phyloP scores from a whole-genome alignment of 495 filamentous ascomycete genomes.

The Neurospora sp. region DNA sequence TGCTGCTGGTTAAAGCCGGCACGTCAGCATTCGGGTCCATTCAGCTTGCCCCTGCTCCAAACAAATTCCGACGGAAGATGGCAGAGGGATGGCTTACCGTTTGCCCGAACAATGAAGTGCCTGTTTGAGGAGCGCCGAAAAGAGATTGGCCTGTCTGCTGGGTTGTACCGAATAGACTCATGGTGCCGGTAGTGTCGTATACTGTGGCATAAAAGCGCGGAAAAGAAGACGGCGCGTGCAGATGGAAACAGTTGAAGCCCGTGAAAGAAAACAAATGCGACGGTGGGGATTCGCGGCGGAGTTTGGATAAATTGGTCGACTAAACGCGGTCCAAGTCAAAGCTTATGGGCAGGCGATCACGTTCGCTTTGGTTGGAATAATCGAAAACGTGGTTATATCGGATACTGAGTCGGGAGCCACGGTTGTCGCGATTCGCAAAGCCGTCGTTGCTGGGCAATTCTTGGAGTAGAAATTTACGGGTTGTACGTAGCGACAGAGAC shows the following conservation, averaged over 20 bases:
- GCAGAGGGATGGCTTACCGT: neutral
- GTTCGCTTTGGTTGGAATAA: neutral
- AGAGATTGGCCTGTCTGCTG: neutral
- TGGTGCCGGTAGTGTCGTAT: neutral
- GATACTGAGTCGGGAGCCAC: neutral
- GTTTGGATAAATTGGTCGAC: neutral
- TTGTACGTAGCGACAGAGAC: neutral
- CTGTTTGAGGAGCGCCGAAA: neutral
- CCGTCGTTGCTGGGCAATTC: neutral
- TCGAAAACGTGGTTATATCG: neutral
- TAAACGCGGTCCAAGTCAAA: neutral
- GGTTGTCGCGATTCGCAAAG: neutral
- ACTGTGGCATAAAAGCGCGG: neutral
- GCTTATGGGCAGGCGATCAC: neutral
- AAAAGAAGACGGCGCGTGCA: neutral
- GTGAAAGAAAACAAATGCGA: neutral
- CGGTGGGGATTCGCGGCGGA: neutral
- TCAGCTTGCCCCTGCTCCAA: neutral
- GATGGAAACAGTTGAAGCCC: neutral
- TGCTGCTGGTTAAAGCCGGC: constrained; percentile 15
- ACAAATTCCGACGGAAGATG: neutral
- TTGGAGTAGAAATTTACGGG: neutral
- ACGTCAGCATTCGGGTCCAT: neutral
- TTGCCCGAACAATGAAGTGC: neutral
- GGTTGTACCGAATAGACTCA: neutral